Base-by-base conservation (phyloP, 2,329 filamentous ascomycete genomes). In the Fusarium cyanostomum region DNA sequence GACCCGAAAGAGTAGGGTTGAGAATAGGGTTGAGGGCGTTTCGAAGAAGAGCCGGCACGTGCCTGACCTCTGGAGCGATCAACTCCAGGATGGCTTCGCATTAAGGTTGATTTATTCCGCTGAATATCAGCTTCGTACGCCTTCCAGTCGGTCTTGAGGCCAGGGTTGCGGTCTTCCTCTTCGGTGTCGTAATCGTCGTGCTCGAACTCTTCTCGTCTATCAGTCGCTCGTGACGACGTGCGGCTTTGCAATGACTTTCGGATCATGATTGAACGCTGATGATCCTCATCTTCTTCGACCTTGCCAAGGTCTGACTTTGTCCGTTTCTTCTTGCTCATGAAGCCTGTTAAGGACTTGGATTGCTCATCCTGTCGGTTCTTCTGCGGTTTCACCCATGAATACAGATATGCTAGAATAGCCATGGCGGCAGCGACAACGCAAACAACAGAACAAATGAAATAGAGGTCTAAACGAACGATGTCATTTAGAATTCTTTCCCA, bases 221-320 rank as follows among this genome's bases (percentile, higher is more conserved):
- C 53, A 10, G 59, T 63, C 26, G 61, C 57, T 31, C 49, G 38
- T 18, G 69, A 70, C 11, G 72, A 71, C 5, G 67, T 39, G 18
- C 74, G 73, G 33, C 68, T 71, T 53, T 75, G 73, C 8, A 82
- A 68, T 3, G 79, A 80, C 66, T 82, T 82, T 48, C 76, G 75
- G 55, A 82, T 81, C 65, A 81, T 79, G 41, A 69, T 72, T 27
- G 68, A 64, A 11, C 80, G 72, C 56, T 80, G 74, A 24, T 70
- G 53, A 56, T 82, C 79, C 35, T 77, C n/a, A n/a, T n/a, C 73
- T 27, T 77, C 70, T 21, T 73, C 67, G 2, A 51, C 39, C 18
- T 48, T 64, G 18, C 46, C 58, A 37, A 37, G 31, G 11, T 52
- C 57, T 3, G 66, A 58, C 46, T 59, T 61, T 50, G 59, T 57